A percentile compares a stretch with the other conserved stretches of the same genome.
phyloP scores from a whole-genome alignment of 2,329 filamentous ascomycete genomes.

The Bipolaris zeicola region DNA sequence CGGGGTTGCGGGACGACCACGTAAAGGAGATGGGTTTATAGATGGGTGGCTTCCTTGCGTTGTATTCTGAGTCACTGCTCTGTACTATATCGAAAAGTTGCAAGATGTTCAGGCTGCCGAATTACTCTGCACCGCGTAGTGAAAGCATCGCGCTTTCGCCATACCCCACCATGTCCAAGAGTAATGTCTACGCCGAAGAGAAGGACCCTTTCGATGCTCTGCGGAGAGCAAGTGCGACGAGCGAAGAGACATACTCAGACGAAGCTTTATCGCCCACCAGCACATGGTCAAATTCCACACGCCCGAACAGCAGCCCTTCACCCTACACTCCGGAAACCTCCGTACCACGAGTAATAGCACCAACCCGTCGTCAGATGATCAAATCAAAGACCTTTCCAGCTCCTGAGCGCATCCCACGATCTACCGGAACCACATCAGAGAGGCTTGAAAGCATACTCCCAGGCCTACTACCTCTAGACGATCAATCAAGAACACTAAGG shows the following conservation, averaged over 20 bases:
- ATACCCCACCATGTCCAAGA: background rate
- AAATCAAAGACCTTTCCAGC: constrained; percentile 7
- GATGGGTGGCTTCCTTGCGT: background rate
- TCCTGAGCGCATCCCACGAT: background rate
- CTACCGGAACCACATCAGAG: background rate
- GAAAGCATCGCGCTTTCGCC: background rate
- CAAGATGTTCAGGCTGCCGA: constrained; percentile 1
- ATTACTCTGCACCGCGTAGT: background rate
- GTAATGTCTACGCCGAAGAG: background rate
- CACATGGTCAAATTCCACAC: constrained; percentile 4
- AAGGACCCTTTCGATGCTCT: constrained; percentile 2
- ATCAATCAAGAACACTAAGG: constrained; percentile 21
- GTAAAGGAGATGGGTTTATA: background rate
- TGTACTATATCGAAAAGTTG: background rate
- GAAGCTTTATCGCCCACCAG: constrained; percentile 7
- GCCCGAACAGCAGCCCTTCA: constrained; percentile 4
- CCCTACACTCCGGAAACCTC: background rate
- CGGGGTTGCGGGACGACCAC: background rate
- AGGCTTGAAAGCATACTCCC: constrained; percentile 14
- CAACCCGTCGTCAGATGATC: background rate
- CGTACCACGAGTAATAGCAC: background rate
- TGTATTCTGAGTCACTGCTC: background rate
- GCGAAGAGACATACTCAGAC: background rate
- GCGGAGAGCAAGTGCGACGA: background rate
- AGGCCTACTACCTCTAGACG: constrained; percentile 20